Base-by-base conservation (phyloP, 306 rosid genomes). In the Lablab purpureus region DNA sequence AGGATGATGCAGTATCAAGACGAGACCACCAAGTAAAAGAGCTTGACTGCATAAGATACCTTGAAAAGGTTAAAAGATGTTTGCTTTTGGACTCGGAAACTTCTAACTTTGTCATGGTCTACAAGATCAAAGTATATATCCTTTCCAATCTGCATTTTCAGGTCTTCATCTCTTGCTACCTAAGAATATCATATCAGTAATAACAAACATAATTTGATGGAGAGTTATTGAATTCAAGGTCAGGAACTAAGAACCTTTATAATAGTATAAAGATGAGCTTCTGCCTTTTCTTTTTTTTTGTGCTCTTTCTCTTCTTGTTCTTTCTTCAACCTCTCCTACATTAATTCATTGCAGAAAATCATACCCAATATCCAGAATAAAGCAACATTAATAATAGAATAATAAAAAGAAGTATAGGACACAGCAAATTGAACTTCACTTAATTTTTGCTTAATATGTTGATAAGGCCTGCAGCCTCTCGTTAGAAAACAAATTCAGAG, bases 251-350 rank as follows among this genome's bases (percentile, higher is more conserved):
- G 69, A 78, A 93, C 98, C 98, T 91, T 91, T 79, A 91, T 89
- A 36, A 93, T 87, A 56, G 93, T 93, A 75, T 91, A 89, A 6
- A 89, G 90, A 77, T 93, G 97, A 40, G 98, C 91, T 81, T 93
- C 91, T 7, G 94, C 94, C 77, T 93, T 91, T 74, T 91, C 93
- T 83, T 87, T 91, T 85, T 84, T 91, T 80, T 89, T 91, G 75
- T 88, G 91, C 73, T 93, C 98, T 83, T 93, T 89, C 75, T 91
- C 96, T 77, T 93, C 98, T 80, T 89, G 97, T 75, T 91, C 96
- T 87, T 93, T 91, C 86, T 91, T 91, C 83, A 93, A 84, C 88
- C 93, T 91, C 86, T 72, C 92, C 98, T 93, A 88, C 75, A 56
- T 72, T 47, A 37, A 36, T 63, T 65, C 77, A 72, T 71, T 19